Conservation (phyloP, 2,329 filamentous ascomycete genomes). For the Ophiosphaerella narmari region DNA sequence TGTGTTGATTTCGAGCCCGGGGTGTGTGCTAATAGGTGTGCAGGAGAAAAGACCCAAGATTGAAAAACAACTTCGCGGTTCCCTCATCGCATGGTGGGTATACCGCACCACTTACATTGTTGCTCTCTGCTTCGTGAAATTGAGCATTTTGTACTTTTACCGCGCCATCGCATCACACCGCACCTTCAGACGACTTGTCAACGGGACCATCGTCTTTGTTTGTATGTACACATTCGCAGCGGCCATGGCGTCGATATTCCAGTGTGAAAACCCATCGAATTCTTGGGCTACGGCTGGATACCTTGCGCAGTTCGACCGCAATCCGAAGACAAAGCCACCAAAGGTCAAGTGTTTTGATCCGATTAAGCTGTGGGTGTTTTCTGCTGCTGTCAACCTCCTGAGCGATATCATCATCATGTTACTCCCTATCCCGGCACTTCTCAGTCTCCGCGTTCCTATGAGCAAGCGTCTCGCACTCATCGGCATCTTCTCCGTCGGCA, state of each 20-base stretch:
- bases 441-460: slow-evolving; percentile 53
- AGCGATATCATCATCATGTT: slow-evolving; percentile 52
- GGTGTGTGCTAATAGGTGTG: slow-evolving; percentile 7
- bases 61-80: slow-evolving; percentile 26
- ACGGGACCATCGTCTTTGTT: slow-evolving; percentile 37
- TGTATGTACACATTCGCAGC: slow-evolving; percentile 35
- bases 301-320: slow-evolving; percentile 37
- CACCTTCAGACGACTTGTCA: slow-evolving; percentile 36
- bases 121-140: slow-evolving; percentile 39
- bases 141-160: slow-evolving; percentile 43
- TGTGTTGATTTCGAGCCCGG: not conserved
- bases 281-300: slow-evolving; percentile 33
- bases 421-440: slow-evolving; percentile 53
- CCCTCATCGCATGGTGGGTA: slow-evolving; percentile 41
- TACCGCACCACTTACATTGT: slow-evolving; percentile 40
- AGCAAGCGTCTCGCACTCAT: slow-evolving; percentile 59
- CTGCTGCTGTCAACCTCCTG: slow-evolving; percentile 48
- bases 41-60: slow-evolving; percentile 38
- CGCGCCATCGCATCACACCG: slow-evolving; percentile 40
- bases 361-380: slow-evolving; percentile 39
- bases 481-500: slow-evolving; percentile 42
- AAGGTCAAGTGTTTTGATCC: slow-evolving; percentile 39
- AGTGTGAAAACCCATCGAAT: slow-evolving; percentile 39
- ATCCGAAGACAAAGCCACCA: slow-evolving; percentile 20
- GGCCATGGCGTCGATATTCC: slow-evolving; percentile 36